phyloP scores from a whole-genome alignment of 768 basidiomycete genomes.

The Phanerochaete sordida region DNA sequence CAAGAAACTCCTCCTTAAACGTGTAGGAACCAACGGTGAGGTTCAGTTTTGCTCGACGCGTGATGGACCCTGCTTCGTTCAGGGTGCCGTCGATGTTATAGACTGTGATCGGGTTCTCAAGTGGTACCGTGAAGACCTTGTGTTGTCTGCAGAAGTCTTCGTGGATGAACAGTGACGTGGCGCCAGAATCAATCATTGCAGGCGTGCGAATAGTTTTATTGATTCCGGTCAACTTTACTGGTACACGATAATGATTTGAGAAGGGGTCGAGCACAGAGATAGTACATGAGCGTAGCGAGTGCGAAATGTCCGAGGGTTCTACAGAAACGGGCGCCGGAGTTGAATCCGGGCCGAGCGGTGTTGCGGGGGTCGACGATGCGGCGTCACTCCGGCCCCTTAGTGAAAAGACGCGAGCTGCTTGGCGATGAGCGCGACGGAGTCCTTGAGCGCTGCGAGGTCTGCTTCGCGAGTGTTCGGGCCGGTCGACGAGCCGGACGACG shows the following conservation, averaged over 20 bases:
- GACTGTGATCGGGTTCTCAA: neutral
- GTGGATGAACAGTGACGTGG: neutral
- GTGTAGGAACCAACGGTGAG: neutral
- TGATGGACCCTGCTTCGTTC: neutral
- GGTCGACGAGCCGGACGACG: neutral
- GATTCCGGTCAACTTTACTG: neutral
- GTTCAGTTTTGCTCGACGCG: neutral
- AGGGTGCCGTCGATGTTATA: neutral
- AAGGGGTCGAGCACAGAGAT: neutral
- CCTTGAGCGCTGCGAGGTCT: neutral
- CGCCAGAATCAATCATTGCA: slow-evolving; percentile 3
- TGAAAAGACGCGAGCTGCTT: neutral
- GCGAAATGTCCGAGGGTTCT: neutral
- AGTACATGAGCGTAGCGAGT: neutral
- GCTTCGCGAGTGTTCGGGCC: neutral
- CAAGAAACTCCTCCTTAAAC: neutral
- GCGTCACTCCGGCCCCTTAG: neutral
- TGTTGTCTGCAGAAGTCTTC: neutral
- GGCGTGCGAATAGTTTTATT: neutral
- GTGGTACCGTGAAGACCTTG: neutral
- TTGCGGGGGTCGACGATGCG: neutral
- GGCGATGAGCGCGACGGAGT: neutral
- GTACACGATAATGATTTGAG: neutral
- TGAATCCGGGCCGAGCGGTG: neutral
- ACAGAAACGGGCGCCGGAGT: neutral